Evolutionary conservation across 2,329 filamentous ascomycete species (phyloP).

Genomic region (Elsinoe necatrix): DNA sequence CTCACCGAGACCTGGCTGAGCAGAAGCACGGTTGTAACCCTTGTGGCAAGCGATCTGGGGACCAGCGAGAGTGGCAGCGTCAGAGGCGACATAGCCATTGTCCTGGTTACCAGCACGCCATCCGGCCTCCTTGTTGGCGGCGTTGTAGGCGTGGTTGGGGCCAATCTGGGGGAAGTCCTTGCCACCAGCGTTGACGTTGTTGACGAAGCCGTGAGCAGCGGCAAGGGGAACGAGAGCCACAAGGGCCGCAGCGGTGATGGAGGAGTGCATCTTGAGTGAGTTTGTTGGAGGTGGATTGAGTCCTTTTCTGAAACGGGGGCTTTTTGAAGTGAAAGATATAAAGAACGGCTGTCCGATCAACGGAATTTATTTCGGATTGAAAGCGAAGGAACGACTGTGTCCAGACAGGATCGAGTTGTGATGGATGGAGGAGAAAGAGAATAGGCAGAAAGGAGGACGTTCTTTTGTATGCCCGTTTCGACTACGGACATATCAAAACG

Average conservation of each 20-base stretch:
- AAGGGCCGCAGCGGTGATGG: constrained; percentile 23
- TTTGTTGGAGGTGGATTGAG: constrained; percentile 10
- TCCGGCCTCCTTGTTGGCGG: constrained; percentile 38
- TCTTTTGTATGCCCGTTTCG: constrained; percentile 12
- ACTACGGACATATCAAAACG: constrained; percentile 1
- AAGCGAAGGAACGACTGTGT: constrained; percentile 12
- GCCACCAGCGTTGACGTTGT: constrained; percentile 41
- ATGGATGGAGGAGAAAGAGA: constrained; percentile 8
- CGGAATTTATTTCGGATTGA: constrained; percentile 6
- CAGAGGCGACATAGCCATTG: constrained; percentile 26
- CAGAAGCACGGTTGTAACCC: constrained; percentile 42
- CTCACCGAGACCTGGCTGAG: constrained; percentile 30
- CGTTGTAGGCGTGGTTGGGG: constrained; percentile 33
- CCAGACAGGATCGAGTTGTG: constrained; percentile 9
- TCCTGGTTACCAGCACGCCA: constrained; percentile 46
- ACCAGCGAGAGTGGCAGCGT: constrained; percentile 19
- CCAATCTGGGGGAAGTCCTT: constrained; percentile 38
- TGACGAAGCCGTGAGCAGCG: constrained; percentile 40
- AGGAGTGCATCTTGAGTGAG: constrained; percentile 22
- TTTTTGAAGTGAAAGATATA: constrained; percentile 11
- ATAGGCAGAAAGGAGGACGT: constrained; percentile 9
- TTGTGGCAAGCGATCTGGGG: constrained; percentile 40
- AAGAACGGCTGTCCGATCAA: constrained; percentile 13
- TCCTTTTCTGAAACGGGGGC: constrained; percentile 12
- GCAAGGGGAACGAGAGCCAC: constrained; percentile 32